Evolutionary conservation across 2,329 filamentous ascomycete genomes (phyloP), one percentile per base, ranked within the genome.

Genomic region (Verticillium longisporum): DNA sequence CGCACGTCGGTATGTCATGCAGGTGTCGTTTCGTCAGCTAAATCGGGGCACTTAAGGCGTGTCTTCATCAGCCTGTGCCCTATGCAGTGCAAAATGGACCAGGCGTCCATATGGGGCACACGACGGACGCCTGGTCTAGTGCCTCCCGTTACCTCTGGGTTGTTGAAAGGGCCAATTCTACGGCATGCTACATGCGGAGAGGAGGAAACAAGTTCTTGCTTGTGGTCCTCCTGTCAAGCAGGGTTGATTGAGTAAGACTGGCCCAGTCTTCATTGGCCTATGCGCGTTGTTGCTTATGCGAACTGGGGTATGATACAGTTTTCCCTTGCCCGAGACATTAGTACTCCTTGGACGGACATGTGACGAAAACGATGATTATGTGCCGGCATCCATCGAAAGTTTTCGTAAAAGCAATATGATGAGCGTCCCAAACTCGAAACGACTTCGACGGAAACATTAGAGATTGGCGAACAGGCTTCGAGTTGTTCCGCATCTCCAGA

Each of bases 1-100:
- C 61, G 62, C 61, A 61, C 54, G 61, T 61, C 60, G 56, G 56
- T 59, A 61, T 64, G 62, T 62, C 56, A 56, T 64, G 61, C 62
- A 64, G 62, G 38, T 56, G 33, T 41, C 55, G 55, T 57, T 54
- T 54, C 56, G 62, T 60, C 45, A 50, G 45, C 45, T 50, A 50
- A 18, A 50, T 50, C 45, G 45, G 45, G 45, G 45, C 13, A 21
- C 7, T 50, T n/a, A 50, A 50, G 45, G 45, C 9, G 45, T 50
- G 9, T 50, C 18, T 26, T 21, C 45, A 21, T 50, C 45, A 6
- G 45, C n/a, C 45, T 9, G 45, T 26, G 45, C 21, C 15, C 61
- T 53, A 10, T 41, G 55, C 21, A 58, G 60, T 54, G 53, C 33
- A 56, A 26, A 32, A 18, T 10, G 14, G 31, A 58, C 18, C 5